A percentile compares a stretch with the other conserved stretches of the same genome.
phyloP scores from a whole-genome alignment of 2,329 filamentous ascomycete species.

The Ophiocordyceps unilateralis region DNA sequence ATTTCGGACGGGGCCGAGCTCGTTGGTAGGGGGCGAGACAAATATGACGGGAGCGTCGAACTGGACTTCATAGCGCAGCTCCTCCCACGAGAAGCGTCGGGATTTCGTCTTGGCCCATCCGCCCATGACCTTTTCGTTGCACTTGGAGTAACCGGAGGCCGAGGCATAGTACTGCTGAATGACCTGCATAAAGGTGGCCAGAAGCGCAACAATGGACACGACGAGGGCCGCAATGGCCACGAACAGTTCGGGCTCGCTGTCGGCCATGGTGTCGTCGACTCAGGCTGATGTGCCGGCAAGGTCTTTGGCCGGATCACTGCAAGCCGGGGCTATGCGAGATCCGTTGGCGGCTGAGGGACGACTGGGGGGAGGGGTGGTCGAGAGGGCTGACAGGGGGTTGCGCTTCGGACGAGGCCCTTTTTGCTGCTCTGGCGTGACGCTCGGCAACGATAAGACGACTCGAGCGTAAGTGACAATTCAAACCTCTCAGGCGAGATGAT shows the following conservation, averaged over 20 bases:
- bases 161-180: conserved; percentile 32
- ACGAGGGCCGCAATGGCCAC: conserved; percentile 27
- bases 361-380: too few relatives aligned
- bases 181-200: conserved; percentile 28
- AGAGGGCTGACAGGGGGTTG: too few relatives aligned
- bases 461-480: too few relatives aligned
- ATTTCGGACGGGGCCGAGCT: conserved; percentile 14
- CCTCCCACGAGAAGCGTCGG: conserved; percentile 21
- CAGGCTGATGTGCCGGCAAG: too few relatives aligned
- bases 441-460: too few relatives aligned
- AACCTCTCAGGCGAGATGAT: too few relatives aligned
- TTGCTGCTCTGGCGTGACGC: too few relatives aligned
- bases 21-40: conserved; percentile 24
- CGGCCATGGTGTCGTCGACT: not conserved
- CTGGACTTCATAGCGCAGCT: conserved; percentile 31
- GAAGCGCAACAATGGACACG: conserved; percentile 27
- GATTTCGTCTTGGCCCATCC: conserved; percentile 24
- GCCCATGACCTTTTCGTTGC: conserved; percentile 29
- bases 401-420: too few relatives aligned
- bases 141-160: conserved; percentile 30
- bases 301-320: too few relatives aligned
- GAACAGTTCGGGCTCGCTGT: conserved; percentile 14
- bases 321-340: too few relatives aligned
- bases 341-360: too few relatives aligned
- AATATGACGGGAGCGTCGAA: conserved; percentile 34